Evolutionary conservation across 768 basidiomycete genomes (phyloP), one percentile per base, ranked within the genome.

Genomic region (Mycena galericulata): DNA sequence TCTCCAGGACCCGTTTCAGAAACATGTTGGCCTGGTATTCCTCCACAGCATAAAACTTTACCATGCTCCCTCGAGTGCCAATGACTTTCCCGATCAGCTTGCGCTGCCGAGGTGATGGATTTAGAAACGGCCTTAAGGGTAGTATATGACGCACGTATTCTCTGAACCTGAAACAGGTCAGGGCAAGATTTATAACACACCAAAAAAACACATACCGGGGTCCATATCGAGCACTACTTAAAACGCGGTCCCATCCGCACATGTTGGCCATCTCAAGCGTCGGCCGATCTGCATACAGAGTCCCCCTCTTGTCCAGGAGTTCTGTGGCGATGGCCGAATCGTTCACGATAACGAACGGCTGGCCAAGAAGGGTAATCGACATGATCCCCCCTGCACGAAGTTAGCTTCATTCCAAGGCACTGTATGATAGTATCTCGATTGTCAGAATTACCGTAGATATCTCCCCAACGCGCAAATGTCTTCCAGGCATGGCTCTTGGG

Each of bases 301-400:
- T 73, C 18, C 83, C 82, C 57, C 81, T 80, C 69, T 80, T 80
- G 41, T 82, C 81, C 51, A 84, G 77, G 65, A 83, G 71, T 34
- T 84, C 83, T 20, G 50, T 32, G 1, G 73, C 75, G 18, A 73
- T 73, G 2, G 32, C 59, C 4, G 62, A 62, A 50, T 67, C 58
- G 66, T 71, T 74, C 40, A 75, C 63, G 22, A 75, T 70, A 20
- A 75, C 60, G 32, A 73, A 65, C 4, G 75, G 65, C 24, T 68
- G 66, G 29, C 72, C 58, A n/a, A 73, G 43, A 11, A 73, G 66
- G 2, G 64, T 68, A 20, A 73, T 27, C 17, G 72, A 73, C 72
- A 70, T 65, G 18, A 73, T 67, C 2, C 62, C 53, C 1, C 72
- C 72, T 73, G 24, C 20, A 50, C 14, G 41, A 60, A 3, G 45